These are phyloP conservation scores for Dioscorea dumetorum DNA, from an alignment of 106 monocot species.

Conservation along the genomic window DNA sequence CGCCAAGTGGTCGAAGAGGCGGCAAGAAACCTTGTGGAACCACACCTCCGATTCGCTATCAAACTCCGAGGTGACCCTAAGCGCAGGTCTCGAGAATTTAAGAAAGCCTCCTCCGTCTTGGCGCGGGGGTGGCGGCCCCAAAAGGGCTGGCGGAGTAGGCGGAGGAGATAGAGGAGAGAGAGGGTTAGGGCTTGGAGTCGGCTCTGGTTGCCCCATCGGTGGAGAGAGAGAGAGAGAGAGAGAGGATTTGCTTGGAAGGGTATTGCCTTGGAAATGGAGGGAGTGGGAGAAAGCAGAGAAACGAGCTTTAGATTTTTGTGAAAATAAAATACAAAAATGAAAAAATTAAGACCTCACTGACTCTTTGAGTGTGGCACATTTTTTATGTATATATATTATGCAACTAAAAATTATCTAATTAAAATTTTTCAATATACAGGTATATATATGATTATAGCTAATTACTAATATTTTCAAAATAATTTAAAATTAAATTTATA, in stretches of 20 bases:
- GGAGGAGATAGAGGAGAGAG: background rate
- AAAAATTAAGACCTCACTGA: no score
- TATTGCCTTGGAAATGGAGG: background rate
- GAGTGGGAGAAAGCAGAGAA: no score
- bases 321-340: no score
- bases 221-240: constrained; percentile 1
- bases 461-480: no score
- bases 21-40: constrained; percentile 78
- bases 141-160: background rate
- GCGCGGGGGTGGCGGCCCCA: background rate
- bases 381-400: no score
- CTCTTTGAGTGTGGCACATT: no score
- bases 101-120: constrained; percentile 2
- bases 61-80: constrained; percentile 81
- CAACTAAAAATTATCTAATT: no score
- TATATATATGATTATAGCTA: no score
- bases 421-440: no score
- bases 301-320: no score
- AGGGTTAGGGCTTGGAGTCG: constrained; percentile 10
- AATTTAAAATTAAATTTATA: no score
- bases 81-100: constrained; percentile 25
- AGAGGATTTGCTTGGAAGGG: background rate
- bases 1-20: constrained; percentile 67
- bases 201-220: constrained; percentile 9
- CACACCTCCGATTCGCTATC: constrained; percentile 68